phyloP scores from a whole-genome alignment of 306 rosid species.

The Carpinus fangiana region DNA sequence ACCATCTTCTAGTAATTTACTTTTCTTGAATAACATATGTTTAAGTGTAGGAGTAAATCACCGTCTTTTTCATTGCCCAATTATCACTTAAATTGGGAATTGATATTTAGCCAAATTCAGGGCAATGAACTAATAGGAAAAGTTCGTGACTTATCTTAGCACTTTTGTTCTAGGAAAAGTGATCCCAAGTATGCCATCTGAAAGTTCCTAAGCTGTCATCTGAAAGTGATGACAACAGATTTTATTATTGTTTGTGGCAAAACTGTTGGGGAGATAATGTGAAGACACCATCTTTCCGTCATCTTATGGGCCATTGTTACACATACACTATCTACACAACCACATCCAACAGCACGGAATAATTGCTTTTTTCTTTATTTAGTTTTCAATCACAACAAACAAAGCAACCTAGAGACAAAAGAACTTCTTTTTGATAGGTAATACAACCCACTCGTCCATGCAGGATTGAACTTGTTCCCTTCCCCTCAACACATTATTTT shows the following conservation, averaged over 20 bases:
- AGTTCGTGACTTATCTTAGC: neutral
- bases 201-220: neutral
- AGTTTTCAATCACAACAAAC: neutral
- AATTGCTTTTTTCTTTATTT: neutral
- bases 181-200: constrained; percentile 5
- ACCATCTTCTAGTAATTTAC: constrained; percentile 21
- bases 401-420: neutral
- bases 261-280: neutral
- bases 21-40: constrained; percentile 20
- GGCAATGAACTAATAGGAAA: neutral
- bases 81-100: neutral
- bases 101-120: neutral
- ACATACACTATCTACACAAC: neutral
- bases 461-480: neutral
- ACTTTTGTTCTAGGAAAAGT: neutral
- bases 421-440: neutral
- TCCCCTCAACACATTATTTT: neutral
- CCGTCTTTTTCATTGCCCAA: neutral
- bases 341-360: neutral
- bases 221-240: neutral
- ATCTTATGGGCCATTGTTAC: neutral
- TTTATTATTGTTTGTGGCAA: neutral
- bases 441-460: neutral
- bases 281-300: neutral
- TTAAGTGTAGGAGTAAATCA: neutral